A percentile compares a stretch with the other conserved stretches of the same genome.
Conservation (phyloP, 306 rosid genomes). For the Coriaria nepalensis region DNA sequence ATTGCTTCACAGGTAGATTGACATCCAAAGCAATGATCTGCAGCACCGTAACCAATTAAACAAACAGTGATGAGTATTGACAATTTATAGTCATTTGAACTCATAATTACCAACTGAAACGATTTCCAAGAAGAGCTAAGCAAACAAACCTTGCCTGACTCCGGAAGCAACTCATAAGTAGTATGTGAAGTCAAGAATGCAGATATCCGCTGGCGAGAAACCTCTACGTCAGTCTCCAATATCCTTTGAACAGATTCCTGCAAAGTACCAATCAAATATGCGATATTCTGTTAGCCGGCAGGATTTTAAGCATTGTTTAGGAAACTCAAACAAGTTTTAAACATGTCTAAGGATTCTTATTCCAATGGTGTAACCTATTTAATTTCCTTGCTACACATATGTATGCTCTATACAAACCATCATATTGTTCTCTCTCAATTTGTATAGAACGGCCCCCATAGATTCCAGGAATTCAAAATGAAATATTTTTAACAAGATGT, state of each 20-base stretch:
- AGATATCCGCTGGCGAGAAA: constrained; percentile 57
- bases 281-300: not conserved
- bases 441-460: too few relatives aligned
- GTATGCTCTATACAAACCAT: too few relatives aligned
- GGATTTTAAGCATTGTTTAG: not conserved
- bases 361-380: too few relatives aligned
- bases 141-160: constrained; percentile 86
- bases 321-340: not conserved
- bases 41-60: constrained; percentile 12
- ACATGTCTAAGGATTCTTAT: not conserved
- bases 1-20: constrained; percentile 69
- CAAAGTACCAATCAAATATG: constrained; percentile 8
- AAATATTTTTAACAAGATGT: too few relatives aligned
- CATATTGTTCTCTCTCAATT: too few relatives aligned
- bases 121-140: constrained; percentile 10
- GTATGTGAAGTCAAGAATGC: constrained; percentile 47
- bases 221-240: constrained; percentile 43
- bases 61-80: constrained; percentile 10
- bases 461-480: too few relatives aligned
- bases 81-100: too few relatives aligned
- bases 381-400: too few relatives aligned
- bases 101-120: not conserved
- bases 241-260: constrained; percentile 48
- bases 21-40: constrained; percentile 71
- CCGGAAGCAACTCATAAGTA: constrained; percentile 75